Base-by-base conservation (phyloP, 2,329 filamentous ascomycete genomes). In the Stagonosporopsis vannaccii region DNA sequence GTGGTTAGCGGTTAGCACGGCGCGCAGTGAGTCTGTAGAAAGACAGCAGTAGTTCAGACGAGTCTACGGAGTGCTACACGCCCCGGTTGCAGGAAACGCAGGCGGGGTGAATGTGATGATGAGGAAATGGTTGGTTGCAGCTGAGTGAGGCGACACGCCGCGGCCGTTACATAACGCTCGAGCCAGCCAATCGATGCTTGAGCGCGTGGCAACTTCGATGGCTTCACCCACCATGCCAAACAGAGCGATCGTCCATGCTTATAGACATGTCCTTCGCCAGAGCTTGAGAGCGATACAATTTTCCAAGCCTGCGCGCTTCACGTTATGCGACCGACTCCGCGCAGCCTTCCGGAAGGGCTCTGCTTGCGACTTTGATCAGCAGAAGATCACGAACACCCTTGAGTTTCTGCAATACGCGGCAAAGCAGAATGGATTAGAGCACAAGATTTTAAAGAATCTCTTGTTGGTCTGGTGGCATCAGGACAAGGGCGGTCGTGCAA, bases 221-320 rank as follows among this genome's bases (percentile, higher is more conserved):
- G 45, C 19, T 46, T 32, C 43, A 51, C 25, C 23, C 57, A 55
- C 52, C 25, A 76, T 76, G 74, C 62, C 72, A 11, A 60, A 56
- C 36, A 75, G 63, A 46, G 77, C 86, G 26, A 69, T 91, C 47
- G 69, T 88, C 35, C 81, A 84, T 63, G 86, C 88, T 42, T 95
- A 94, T 76, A 85, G 91, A 58, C 80, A 84, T 55, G 80, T 95
- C 30, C 89, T 90, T 70, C 86, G 88, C 48, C 81, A 81, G 6
- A 79, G 85, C 17, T 81, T 93, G n/a, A 85, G 82, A 26, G 91
- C 90, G 4, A 85, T 94, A 20, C 87, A 89, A 61, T 90, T 87
- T 78, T 85, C 90, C 13, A 83, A 84, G 59, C 90, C 90, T 15
- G 84, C 87, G 26, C 87, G 90, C 50, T 88, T 81, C 74, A 78